phyloP scores from a whole-genome alignment of 2,329 filamentous ascomycete genomes.

The Helotiales sp. region DNA sequence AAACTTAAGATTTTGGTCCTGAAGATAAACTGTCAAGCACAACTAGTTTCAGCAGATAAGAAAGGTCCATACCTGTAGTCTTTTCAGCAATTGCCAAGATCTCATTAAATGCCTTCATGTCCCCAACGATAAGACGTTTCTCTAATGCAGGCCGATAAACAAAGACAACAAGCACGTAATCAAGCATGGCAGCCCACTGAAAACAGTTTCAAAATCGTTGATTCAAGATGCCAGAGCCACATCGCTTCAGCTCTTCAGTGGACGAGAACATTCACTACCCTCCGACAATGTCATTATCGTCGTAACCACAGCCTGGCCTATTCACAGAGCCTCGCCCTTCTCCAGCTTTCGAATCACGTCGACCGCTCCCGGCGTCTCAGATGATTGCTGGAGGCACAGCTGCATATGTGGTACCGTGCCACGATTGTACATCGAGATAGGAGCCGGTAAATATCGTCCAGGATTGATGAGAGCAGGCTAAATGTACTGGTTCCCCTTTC shows the following conservation, averaged over 20 bases:
- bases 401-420: slow-evolving; percentile 38
- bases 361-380: slow-evolving; percentile 39
- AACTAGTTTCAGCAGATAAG: not conserved
- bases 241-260: too few relatives aligned
- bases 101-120: slow-evolving; percentile 38
- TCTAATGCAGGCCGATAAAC: too few relatives aligned
- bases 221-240: too few relatives aligned
- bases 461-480: slow-evolving; percentile 38
- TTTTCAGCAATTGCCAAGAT: slow-evolving; percentile 36
- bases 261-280: too few relatives aligned
- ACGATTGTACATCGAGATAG: slow-evolving; percentile 25
- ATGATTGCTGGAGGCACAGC: slow-evolving; percentile 35
- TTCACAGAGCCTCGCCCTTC: not conserved
- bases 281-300: slow-evolving; percentile 38
- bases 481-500: slow-evolving; percentile 38
- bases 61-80: slow-evolving; percentile 25
- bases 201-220: too few relatives aligned
- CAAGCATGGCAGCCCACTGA: slow-evolving; percentile 36
- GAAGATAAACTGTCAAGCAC: not conserved
- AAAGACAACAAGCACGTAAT: slow-evolving; percentile 32
- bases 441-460: slow-evolving; percentile 30
- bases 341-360: slow-evolving; percentile 30
- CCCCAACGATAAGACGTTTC: slow-evolving; percentile 34
- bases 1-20: slow-evolving; percentile 33
- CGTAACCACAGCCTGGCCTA: slow-evolving; percentile 38